A percentile compares a stretch with the other conserved stretches of the same genome.
Conservation (phyloP, 177 flowering plant genomes). For the Vitis hybrid region DNA sequence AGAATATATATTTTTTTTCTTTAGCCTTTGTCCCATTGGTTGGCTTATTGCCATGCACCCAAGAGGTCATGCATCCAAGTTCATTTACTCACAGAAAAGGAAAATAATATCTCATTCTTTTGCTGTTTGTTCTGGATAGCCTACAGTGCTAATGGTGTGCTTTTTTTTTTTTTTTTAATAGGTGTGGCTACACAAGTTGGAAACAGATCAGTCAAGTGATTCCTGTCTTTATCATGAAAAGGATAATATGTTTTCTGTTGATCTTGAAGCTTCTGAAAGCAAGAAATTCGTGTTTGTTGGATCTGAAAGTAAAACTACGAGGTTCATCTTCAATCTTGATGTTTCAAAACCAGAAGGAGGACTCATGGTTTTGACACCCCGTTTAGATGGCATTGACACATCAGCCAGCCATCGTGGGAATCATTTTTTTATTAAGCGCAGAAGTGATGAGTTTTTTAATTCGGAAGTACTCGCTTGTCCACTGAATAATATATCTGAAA, state of each 20-base stretch:
- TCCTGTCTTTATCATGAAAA: slow-evolving; percentile 61
- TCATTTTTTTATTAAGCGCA: slow-evolving; percentile 59
- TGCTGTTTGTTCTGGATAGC: too few species aligned
- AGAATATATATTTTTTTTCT: too few species aligned
- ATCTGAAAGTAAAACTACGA: slow-evolving; percentile 82
- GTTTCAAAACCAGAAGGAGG: slow-evolving; percentile 59
- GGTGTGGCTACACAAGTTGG: slow-evolving; percentile 73
- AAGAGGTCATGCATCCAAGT: too few species aligned
- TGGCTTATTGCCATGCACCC: too few species aligned
- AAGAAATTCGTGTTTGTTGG: slow-evolving; percentile 70
- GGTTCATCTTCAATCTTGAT: slow-evolving; percentile 69
- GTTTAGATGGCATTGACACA: slow-evolving; percentile 70
- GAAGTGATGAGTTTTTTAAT: slow-evolving; percentile 66
- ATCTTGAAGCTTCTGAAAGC: slow-evolving; percentile 82
- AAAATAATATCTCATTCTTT: too few species aligned
- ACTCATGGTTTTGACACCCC: slow-evolving; percentile 72
- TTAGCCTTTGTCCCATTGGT: too few species aligned
- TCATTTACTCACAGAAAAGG: too few species aligned
- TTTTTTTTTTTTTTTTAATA: neutral
- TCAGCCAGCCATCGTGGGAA: slow-evolving; percentile 83
- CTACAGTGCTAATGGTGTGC: neutral
- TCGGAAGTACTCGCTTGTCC: slow-evolving; percentile 87
- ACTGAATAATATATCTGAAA: slow-evolving; percentile 40
- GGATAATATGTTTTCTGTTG: slow-evolving; percentile 74
- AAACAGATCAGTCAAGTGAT: slow-evolving; percentile 53